Evolutionary conservation across 2,329 filamentous ascomycete species (phyloP), one percentile per base, ranked within the genome.

Genomic region (Diplodia mutila): DNA sequence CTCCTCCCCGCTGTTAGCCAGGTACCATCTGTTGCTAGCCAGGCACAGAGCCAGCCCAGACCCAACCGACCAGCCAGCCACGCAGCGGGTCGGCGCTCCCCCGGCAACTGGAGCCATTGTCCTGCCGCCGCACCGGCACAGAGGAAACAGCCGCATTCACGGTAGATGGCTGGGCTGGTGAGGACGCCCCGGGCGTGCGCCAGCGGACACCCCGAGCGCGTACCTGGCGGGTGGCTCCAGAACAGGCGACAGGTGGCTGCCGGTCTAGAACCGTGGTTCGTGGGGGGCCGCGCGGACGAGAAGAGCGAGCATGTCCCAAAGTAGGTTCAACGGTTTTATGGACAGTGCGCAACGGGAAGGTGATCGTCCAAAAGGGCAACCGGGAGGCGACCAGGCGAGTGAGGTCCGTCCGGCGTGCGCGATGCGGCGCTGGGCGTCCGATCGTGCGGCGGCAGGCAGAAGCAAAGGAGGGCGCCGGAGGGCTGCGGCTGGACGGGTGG

Each of bases 21-120:
- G 46, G 59, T n/a, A 63, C 59, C 46, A 21, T 46, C 32, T 37
- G 12, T n/a, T 37, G 42, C 29, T 63, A 63, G 71, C 69, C 70
- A 70, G 64, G 49, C 51, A 37, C 64, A 25, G 42, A 32, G 39
- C 11, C 55, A 48, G 55, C 55, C 55, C 49, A 51, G 42, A 53
- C 52, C 59, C 61, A 51, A 42, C 64, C 39, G 67, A 59, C 67
- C 61, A 68, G 52, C 53, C 55, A 29, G n/a, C 39, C 65, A 29
- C 66, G 42, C 23, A 63, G 51, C 42, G 18, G 39, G 59, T 29
- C 59, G 21, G 42, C 49, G 59, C 42, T 63, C 59, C 27, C n/a
- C 29, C 27, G 25, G 27, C 18, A 37, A 23, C 42, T 18, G 42
- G 59, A 23, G 59, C n/a, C 55, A 61, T 29, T 39, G 32, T 57